phyloP scores from a whole-genome alignment of 2,329 filamentous ascomycete species.

The Hypocreales sp. region DNA sequence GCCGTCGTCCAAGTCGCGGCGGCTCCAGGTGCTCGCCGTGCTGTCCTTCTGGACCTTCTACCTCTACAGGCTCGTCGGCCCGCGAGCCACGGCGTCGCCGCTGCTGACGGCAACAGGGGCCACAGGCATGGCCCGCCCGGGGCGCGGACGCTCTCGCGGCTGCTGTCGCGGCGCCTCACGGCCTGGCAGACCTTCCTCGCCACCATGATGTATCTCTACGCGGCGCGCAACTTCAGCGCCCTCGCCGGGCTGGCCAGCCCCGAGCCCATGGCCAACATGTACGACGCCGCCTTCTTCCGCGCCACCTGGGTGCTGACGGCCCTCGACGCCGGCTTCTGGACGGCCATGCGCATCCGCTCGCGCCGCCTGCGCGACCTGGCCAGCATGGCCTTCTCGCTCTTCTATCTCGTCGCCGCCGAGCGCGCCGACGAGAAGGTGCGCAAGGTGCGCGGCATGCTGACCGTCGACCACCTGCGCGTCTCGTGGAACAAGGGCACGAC shows the following conservation, averaged over 20 bases:
- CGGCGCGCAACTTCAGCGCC: conserved; percentile 85
- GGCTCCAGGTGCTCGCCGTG: conserved; percentile 83
- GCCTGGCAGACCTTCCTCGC: conserved; percentile 80
- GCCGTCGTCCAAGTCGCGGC: conserved; percentile 79
- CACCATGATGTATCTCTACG: conserved; percentile 82
- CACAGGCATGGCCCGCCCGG: conserved; percentile 77
- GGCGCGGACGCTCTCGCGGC: conserved; percentile 52
- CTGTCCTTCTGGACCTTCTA: conserved; percentile 86
- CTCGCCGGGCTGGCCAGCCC: conserved; percentile 82
- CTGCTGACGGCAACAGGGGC: conserved; percentile 52
- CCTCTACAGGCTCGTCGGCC: conserved; percentile 61
- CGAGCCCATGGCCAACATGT: conserved; percentile 87
- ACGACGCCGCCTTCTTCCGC: conserved; percentile 81
- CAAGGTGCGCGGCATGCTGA: conserved; percentile 73
- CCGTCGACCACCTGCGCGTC: conserved; percentile 78
- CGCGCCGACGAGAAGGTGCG: conserved; percentile 93
- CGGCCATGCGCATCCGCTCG: conserved; percentile 74
- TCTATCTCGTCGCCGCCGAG: conserved; percentile 87
- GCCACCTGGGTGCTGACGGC: conserved; percentile 95
- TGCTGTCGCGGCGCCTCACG: conserved; percentile 57
- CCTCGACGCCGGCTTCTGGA: conserved; percentile 95
- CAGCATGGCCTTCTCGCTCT: conserved; percentile 70
- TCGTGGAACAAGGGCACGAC: conserved; percentile 93
- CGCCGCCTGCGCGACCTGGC: conserved; percentile 73
- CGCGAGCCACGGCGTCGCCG: no score